phyloP scores from a whole-genome alignment of 352 stramenopile genomes.

The Globisporangium paroecandrum region DNA sequence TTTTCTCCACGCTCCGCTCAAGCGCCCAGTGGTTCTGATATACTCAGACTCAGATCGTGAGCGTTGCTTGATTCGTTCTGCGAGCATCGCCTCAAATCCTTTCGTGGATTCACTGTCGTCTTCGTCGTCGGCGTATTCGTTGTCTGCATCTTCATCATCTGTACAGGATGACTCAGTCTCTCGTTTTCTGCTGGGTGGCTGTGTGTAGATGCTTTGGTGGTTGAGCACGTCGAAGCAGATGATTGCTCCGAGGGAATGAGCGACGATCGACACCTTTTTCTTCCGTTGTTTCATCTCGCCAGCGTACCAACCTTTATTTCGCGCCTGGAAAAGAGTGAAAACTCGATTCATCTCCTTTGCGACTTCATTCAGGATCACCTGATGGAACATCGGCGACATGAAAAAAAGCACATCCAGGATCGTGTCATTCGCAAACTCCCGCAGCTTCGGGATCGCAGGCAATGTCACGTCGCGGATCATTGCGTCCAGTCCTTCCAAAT shows the following conservation, averaged over 20 bases:
- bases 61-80: conserved; percentile 27
- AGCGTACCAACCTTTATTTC: conserved; percentile 44
- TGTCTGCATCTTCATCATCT: conserved; percentile 25
- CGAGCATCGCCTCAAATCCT: conserved; percentile 34
- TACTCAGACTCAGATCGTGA: conserved; percentile 45
- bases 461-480: conserved; percentile 76
- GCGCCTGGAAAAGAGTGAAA: conserved; percentile 65
- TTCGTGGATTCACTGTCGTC: conserved; percentile 31
- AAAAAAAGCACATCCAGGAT: conserved; percentile 92
- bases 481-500: conserved; percentile 66
- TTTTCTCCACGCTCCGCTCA: conserved; percentile 15
- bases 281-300: conserved; percentile 23
- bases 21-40: neutral
- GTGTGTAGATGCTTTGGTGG: conserved; percentile 51
- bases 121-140: conserved; percentile 34
- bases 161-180: conserved; percentile 18
- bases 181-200: conserved; percentile 23
- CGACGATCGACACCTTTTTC: conserved; percentile 86
- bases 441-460: conserved; percentile 87
- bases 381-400: conserved; percentile 90
- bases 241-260: conserved; percentile 88
- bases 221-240: conserved; percentile 92
- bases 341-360: conserved; percentile 90
- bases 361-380: conserved; percentile 91
- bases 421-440: conserved; percentile 92